Evolutionary conservation across 1,284 basidiomycete genomes (phyloP).

Genomic region (Butyriboletus appendiculatus): DNA sequence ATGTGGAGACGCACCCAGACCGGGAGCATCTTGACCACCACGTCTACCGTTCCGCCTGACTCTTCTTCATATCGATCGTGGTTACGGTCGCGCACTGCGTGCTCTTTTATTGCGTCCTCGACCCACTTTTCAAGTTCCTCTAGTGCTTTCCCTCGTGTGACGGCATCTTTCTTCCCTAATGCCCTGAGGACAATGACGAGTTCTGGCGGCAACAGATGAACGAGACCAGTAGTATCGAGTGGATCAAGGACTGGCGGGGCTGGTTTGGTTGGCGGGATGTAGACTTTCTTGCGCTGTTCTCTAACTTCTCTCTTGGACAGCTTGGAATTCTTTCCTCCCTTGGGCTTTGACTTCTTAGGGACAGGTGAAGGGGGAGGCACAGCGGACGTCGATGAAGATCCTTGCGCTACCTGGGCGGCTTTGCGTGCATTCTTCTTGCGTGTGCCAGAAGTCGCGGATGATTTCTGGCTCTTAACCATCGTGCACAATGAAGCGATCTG

Average conservation of each 20-base stretch:
- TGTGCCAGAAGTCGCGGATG: conserved; percentile 77
- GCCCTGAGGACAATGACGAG: conserved; percentile 82
- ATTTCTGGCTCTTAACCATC: conserved; percentile 60
- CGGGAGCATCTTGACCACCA: conserved; percentile 69
- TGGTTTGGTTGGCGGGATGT: conserved; percentile 87
- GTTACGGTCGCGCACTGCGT: conserved; percentile 43
- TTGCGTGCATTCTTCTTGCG: conserved; percentile 85
- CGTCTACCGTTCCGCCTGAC: conserved; percentile 39
- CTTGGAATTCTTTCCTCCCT: conserved; percentile 44
- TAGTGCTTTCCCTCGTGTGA: conserved; percentile 85
- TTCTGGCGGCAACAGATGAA: conserved; percentile 76
- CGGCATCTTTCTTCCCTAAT: conserved; percentile 89
- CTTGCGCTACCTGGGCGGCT: conserved; percentile 37
- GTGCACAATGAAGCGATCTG: conserved; percentile 2
- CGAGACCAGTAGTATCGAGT: conserved; percentile 85
- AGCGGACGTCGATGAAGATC: conserved; percentile 24
- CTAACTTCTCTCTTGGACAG: conserved; percentile 61
- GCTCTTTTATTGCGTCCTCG: conserved; percentile 48
- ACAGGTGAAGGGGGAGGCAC: conserved; percentile 18
- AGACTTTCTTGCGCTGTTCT: conserved; percentile 74
- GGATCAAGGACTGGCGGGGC: conserved; percentile 87
- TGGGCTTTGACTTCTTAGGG: conserved; percentile 49
- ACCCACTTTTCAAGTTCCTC: conserved; percentile 85
- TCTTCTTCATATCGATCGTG: conserved; percentile 8
- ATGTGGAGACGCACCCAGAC: conserved; percentile 76